phyloP scores from a whole-genome alignment of 139 green algal species.

The Monoraphidium neglectum region DNA sequence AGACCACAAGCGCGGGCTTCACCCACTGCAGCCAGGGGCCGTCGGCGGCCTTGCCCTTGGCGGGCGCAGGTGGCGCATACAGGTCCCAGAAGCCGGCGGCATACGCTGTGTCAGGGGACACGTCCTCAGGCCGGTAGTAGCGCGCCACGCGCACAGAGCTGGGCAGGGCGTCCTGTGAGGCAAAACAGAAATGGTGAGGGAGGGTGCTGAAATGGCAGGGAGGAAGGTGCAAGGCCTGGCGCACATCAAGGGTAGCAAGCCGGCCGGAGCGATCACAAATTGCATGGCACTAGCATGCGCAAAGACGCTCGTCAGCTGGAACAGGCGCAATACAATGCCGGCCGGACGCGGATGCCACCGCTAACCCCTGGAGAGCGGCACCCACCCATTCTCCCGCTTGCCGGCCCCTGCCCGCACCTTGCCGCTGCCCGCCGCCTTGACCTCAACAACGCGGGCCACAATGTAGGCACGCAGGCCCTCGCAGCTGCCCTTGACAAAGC shows the following conservation, averaged over 20 bases:
- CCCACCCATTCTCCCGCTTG: no score
- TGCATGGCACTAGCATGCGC: no score
- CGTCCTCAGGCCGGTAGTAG: conserved; percentile 94
- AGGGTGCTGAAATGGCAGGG: neutral
- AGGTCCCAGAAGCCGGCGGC: conserved; percentile 71
- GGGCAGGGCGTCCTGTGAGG: neutral
- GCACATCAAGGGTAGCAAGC: neutral
- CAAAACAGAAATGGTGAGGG: neutral
- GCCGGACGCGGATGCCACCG: no score
- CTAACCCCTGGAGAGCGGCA: no score
- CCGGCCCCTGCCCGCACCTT: neutral
- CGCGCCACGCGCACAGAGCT: conserved; percentile 51
- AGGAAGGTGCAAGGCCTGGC: neutral
- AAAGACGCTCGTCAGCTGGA: no score
- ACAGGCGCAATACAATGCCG: no score
- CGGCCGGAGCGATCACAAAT: neutral
- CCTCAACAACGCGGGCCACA: conserved; percentile 67
- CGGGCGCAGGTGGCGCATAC: conserved; percentile 55
- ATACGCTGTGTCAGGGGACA: conserved; percentile 77
- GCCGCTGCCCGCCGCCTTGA: conserved; percentile 29
- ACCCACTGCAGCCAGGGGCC: conserved; percentile 39
- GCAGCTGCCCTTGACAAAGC: conserved; percentile 78
- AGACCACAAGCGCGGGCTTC: conserved; percentile 42
- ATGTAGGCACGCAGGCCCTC: conserved; percentile 73
- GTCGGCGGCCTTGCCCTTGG: neutral